Base-by-base conservation (phyloP, 495 filamentous ascomycete genomes). In the Aspergillus conjunctus region DNA sequence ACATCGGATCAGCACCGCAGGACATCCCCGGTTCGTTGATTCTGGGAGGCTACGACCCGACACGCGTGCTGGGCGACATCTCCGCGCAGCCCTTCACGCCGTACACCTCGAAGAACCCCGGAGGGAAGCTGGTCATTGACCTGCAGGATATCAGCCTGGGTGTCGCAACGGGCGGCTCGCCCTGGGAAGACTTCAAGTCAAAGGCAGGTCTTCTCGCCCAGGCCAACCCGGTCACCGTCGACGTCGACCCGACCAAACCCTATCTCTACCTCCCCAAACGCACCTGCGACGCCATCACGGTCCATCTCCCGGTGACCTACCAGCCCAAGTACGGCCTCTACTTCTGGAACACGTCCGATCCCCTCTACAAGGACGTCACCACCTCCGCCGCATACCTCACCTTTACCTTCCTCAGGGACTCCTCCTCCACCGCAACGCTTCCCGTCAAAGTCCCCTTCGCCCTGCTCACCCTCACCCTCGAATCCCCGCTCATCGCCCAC, bases 381-480 rank as follows among this genome's bases (percentile, higher is more conserved):
- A 70, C 61, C 26, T 83, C 82, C 14, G 71, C 82, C 3, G 70
- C 79, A 3, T 81, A 76, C 49, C 70, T 86, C 7, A 68, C 70
- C 45, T 86, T 86, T 60, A 73, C 71, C 17, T 83, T 86, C 59
- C 51, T 51, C 17, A 66, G 72, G 21, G 58, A 67, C 45, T 56
- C 51, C 53, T 59, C 31, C 60, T 9, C 34, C 64, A 66, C 61
- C 8, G 59, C 67, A 30, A 74, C 77, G 43, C 61, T 81, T 51
- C 75, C 71, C 3, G 81, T 86, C 62, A 83, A 82, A 15, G 76
- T 84, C 10, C 83, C 83, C 3, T 79, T 86, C 58, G 70, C 69
- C 26, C 73, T 84, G 14, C 70, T 86, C 5, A 82, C 81, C 51
- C 77, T 86, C 12, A 83, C 81, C 1, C 68, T 86, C 6, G 69